A percentile compares a stretch with the other conserved stretches of the same genome.
Conservation (phyloP, 139 green algal genomes). For the Picochlorum sp. region DNA sequence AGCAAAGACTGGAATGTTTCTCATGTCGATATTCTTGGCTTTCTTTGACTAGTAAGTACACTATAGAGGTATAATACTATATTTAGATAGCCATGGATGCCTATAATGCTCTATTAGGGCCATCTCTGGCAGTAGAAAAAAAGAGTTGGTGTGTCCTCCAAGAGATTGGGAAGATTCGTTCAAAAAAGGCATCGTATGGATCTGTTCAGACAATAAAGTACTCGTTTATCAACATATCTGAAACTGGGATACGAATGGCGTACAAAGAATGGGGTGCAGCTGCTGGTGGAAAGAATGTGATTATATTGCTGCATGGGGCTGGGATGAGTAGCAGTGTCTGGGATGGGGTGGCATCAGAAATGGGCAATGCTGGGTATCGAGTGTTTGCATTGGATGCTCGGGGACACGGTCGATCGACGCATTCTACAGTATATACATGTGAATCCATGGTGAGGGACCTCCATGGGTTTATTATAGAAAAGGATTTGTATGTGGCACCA, state of each 20-base stretch:
- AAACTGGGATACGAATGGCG: constrained; percentile 22
- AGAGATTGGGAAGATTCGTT: no score
- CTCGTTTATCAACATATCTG: background rate
- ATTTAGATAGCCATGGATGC: no score
- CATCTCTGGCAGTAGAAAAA: no score
- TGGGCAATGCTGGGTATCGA: constrained; percentile 22
- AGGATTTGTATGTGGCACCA: constrained; percentile 37
- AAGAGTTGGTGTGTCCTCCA: no score
- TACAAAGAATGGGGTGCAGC: constrained; percentile 11
- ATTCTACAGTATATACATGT: background rate
- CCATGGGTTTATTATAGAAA: constrained; percentile 30
- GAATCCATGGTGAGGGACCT: constrained; percentile 27
- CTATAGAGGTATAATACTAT: no score
- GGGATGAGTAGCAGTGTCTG: constrained; percentile 17
- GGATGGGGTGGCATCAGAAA: constrained; percentile 8
- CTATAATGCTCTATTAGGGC: no score
- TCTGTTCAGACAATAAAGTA: background rate
- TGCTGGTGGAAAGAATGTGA: constrained; percentile 9
- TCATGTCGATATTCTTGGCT: no score
- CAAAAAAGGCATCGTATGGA: no score
- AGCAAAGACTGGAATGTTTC: no score
- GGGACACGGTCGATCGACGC: constrained; percentile 12
- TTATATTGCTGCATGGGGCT: constrained; percentile 33
- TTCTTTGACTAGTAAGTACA: no score
- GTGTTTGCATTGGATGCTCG: constrained; percentile 27